Evolutionary conservation across 129 eudicot species (phyloP).

Genomic region (Flaveria sonorensis): DNA sequence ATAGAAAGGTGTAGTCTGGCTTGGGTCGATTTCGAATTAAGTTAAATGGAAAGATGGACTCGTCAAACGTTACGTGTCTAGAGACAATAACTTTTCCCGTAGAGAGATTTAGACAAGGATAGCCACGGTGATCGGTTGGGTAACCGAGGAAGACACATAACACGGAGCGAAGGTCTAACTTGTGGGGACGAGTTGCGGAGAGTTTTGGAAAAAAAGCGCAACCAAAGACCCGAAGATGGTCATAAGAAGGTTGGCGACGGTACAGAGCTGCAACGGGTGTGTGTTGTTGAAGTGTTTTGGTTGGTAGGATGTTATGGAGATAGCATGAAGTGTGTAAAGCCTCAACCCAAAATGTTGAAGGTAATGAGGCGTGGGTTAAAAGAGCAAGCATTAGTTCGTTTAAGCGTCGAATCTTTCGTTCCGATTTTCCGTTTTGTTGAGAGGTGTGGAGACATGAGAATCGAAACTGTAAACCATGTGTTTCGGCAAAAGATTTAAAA

Average conservation of each 20-base stretch:
- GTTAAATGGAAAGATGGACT: background rate
- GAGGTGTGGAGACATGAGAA: background rate
- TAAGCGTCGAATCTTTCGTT: background rate
- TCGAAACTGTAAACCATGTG: background rate
- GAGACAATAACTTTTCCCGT: background rate
- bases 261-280: background rate
- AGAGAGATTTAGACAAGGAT: background rate
- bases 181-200: too few relatives aligned
- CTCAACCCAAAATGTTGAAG: too few relatives aligned
- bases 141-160: background rate
- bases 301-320: background rate
- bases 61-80: background rate
- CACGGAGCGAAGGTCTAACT: background rate
- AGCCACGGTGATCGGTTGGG: background rate
- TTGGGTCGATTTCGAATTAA: too few relatives aligned
- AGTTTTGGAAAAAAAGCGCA: too few relatives aligned
- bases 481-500: too few relatives aligned
- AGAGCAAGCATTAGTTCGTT: background rate
- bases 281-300: background rate
- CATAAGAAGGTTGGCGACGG: background rate
- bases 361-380: background rate
- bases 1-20: too few relatives aligned
- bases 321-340: background rate
- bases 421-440: background rate
- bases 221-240: too few relatives aligned